Conservation (phyloP, 768 basidiomycete species). For the Termitomyces sp. region DNA sequence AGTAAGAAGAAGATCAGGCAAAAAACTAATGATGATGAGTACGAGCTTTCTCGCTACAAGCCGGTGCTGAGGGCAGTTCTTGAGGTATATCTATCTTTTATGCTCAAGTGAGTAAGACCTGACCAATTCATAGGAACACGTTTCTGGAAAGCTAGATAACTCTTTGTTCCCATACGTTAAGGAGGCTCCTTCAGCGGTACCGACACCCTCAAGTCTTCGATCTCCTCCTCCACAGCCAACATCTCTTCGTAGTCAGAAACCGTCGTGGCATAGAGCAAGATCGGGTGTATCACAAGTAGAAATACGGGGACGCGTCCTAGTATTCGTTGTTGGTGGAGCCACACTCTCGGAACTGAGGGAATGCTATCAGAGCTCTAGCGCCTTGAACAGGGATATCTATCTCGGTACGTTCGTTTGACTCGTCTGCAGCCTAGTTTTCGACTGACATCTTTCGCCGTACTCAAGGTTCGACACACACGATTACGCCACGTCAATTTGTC, state of each 20-base stretch:
- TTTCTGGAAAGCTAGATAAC: constrained; percentile 71
- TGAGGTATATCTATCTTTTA: constrained; percentile 47
- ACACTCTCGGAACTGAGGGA: constrained; percentile 94
- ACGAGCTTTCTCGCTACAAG: constrained; percentile 92
- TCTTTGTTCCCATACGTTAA: constrained; percentile 85
- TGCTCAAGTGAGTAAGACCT: not conserved
- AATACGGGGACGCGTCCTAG: constrained; percentile 73
- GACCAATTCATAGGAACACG: constrained; percentile 61
- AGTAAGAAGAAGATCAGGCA: constrained; percentile 79
- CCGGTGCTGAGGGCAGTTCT: constrained; percentile 77
- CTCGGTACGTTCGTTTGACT: constrained; percentile 57
- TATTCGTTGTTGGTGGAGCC: constrained; percentile 93
- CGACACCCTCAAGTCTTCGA: constrained; percentile 39
- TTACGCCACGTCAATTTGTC: constrained; percentile 80
- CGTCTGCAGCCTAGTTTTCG: not conserved
- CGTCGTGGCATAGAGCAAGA: constrained; percentile 81
- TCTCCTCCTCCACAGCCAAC: constrained; percentile 52
- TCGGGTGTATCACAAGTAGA: constrained; percentile 38
- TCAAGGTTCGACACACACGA: constrained; percentile 82
- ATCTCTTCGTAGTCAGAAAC: constrained; percentile 85
- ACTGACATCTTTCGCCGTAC: not conserved
- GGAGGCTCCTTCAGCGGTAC: constrained; percentile 59
- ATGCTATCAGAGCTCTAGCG: constrained; percentile 71
- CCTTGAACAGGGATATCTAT: constrained; percentile 82
- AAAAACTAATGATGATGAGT: constrained; percentile 84